Base-by-base conservation (phyloP, 768 basidiomycete genomes). In the Sarcomyxa edulis region DNA sequence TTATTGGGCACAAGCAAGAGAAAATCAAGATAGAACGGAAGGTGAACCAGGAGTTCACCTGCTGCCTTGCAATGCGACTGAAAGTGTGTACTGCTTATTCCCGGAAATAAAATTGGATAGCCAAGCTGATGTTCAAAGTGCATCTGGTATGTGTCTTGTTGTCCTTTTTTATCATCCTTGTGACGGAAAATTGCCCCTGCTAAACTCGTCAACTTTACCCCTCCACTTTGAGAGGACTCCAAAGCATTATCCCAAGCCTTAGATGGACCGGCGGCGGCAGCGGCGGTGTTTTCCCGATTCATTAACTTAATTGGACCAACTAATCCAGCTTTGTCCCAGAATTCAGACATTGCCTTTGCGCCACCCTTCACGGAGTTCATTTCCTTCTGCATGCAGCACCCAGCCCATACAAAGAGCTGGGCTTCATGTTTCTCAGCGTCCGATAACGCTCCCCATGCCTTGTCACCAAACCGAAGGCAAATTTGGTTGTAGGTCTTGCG, bases 351-450 rank as follows among this genome's bases (percentile, higher is more conserved):
- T 27, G 42, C 47, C 7, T 20, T 15, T 29, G 50, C 48, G 0
- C 62, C 62, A 6, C 50, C 59, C 33, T 60, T 60, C 32, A 63
- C 46, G 8, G 46, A 46, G 37, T 66, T 66, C 28, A 50, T 47
- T 19, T 65, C 63, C 42, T 66, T 66, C 46, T 68, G 65, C 58
- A 62, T 62, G 27, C 55, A 59, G 44, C 65, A 67, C 1, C 62
- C 63, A 16, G 45, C 60, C 55, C 56, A 61, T 7, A 67, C 39
- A 43, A 66, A 66, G 1, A 62, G 46, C 9, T 53, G 37, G 1
- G 56, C 23, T 20, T 32, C 20, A 11, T 6, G 18, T 19, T 20
- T 39, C 21, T 56, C 52, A 16, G 35, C 42, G n/a, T 43, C 39
- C 14, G 47, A 32, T 11, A 60, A 32, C 8, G 12, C 10, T 4